Conservation (phyloP, 495 filamentous ascomycete species). For the Neurospora sp. region DNA sequence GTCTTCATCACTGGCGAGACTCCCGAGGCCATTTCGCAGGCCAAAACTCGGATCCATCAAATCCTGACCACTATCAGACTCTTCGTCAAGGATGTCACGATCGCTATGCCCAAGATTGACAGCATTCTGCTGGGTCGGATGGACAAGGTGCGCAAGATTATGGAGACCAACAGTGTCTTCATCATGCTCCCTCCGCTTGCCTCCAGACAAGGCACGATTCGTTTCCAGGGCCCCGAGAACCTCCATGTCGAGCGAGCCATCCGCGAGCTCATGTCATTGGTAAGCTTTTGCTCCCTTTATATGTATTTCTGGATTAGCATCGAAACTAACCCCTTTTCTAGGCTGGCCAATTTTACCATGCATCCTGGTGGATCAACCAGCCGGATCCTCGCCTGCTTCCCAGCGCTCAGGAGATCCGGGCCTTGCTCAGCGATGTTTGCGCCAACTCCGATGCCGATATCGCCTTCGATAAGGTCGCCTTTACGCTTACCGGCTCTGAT, state of each 20-base stretch:
- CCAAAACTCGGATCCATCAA: constrained; percentile 82
- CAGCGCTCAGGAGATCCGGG: constrained; percentile 62
- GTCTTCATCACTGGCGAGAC: constrained; percentile 88
- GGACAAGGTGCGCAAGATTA: constrained; percentile 95
- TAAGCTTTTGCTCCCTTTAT: constrained; percentile 29
- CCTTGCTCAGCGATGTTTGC: constrained; percentile 91
- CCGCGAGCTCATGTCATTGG: constrained; percentile 86
- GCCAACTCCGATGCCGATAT: constrained; percentile 93
- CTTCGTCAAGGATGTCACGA: constrained; percentile 81
- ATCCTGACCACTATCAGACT: constrained; percentile 65
- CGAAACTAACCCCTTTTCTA: constrained; percentile 30
- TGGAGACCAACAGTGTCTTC: constrained; percentile 90
- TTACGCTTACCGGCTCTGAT: constrained; percentile 89
- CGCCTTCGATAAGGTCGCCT: constrained; percentile 84
- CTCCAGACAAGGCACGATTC: constrained; percentile 64
- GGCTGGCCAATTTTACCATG: constrained; percentile 96
- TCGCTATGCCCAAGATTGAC: constrained; percentile 84
- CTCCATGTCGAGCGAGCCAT: constrained; percentile 90
- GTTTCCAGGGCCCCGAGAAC: constrained; percentile 86
- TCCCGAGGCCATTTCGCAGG: constrained; percentile 66
- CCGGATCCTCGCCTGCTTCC: constrained; percentile 64
- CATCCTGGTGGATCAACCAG: constrained; percentile 88
- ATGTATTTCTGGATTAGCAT: background rate
- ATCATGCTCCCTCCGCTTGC: constrained; percentile 82
- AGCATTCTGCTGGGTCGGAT: constrained; percentile 82